A percentile compares a stretch with the other conserved stretches of the same genome.
These are phyloP conservation scores for Cupressus sempervirens DNA, from an alignment of 75 land plant genomes.

Conservation along the genomic window DNA sequence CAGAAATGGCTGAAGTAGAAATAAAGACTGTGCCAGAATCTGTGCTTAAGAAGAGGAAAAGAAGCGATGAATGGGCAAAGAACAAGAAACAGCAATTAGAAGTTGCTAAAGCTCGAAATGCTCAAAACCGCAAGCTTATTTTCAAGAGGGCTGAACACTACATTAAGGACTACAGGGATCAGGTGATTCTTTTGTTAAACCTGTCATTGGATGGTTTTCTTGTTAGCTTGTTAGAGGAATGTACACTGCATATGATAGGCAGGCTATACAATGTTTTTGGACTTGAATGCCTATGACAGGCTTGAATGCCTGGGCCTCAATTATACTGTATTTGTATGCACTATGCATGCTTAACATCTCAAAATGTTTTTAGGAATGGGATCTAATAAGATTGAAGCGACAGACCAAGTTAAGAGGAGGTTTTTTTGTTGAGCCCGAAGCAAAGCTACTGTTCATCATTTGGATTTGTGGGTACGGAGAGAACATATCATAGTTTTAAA, in stretches of 20 bases:
- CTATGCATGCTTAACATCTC: neutral
- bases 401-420: constrained; percentile 72
- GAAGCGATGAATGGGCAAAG: constrained; percentile 63
- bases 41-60: constrained; percentile 73
- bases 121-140: constrained; percentile 20
- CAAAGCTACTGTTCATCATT: constrained; percentile 64
- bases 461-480: constrained; percentile 58
- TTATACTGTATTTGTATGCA: neutral
- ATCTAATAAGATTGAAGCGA: constrained; percentile 62
- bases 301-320: neutral
- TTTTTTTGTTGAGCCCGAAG: constrained; percentile 77
- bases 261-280: too few relatives aligned
- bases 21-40: constrained; percentile 47
- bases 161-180: constrained; percentile 46
- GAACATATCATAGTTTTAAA: neutral
- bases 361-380: constrained; percentile 40
- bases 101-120: constrained; percentile 18
- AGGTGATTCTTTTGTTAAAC: constrained; percentile 24
- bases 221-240: neutral
- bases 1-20: constrained; percentile 34
- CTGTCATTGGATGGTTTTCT: neutral
- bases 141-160: constrained; percentile 67
- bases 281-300: too few relatives aligned
- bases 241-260: too few relatives aligned
- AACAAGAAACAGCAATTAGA: constrained; percentile 38